Base-by-base conservation (phyloP, 164 flowering plant genomes). In the Vitis amurensis region DNA sequence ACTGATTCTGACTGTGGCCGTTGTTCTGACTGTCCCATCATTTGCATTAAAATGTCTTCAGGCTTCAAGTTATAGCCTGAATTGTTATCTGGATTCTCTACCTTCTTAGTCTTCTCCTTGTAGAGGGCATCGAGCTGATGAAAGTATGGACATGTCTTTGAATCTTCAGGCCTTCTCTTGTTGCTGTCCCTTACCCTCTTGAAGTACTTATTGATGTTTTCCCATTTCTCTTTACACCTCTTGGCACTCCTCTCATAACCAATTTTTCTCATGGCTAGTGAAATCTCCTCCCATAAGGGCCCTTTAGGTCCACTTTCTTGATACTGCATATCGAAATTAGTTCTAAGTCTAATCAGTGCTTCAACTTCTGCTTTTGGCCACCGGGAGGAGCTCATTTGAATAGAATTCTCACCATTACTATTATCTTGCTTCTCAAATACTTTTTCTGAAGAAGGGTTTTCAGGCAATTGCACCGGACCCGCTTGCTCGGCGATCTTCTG, bases 151-250 rank as follows among this genome's bases (percentile, higher is more conserved):
- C 93, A 89, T 13, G 93, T 89, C 67, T 84, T 87, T 10, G 91
- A 81, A 74, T 89, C 91, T 48, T 74, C 83, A 8, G 86, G 83
- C 65, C 88, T 74, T 68, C 66, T 83, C 80, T 83, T 87, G 62
- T 79, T 84, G 77, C 83, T 87, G 3, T 85, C 91, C 62, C 81
- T 86, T 11, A 89, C 85, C 63, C 78, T 87, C 78, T 77, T 89
- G 79, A 74, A 89, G 81, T 89, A 89, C 75, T 89, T 89, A 84
- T 89, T 89, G 59, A 89, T 89, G 65, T 89, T 89, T 70, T 88
- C 92, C 92, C 92, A 86, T 68, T 88, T 88, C 81, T 88, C 92
- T 70, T 88, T 88, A 66, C 92, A 88, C 61, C 86, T 77, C 80
- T 84, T 88, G 0, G 93, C 80, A 44, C 76, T 87, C 50, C 93